A percentile compares a stretch with the other conserved stretches of the same genome.
These are phyloP conservation scores for Bolboschoenus planiculmis DNA, from an alignment of 176 grass and related monocot genomes.

Conservation along the genomic window DNA sequence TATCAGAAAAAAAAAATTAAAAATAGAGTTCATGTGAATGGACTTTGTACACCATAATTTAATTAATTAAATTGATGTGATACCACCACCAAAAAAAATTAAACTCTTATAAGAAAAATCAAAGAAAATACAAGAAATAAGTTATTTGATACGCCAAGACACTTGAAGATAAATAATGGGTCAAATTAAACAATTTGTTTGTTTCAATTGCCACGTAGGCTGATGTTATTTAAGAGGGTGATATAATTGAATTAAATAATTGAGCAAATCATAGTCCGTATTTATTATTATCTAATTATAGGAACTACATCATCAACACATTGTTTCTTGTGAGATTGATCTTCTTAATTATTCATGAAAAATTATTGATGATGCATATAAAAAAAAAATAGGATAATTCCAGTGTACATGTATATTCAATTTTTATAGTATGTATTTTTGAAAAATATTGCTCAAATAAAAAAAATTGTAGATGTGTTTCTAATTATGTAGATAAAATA, in stretches of 20 bases:
- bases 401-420: too few species aligned
- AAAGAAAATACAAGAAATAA: neutral
- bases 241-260: constrained; percentile 8
- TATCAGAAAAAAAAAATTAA: neutral
- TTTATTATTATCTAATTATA: neutral
- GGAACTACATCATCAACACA: neutral
- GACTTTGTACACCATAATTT: neutral
- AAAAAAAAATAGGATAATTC: too few species aligned
- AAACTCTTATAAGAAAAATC: neutral
- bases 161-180: neutral
- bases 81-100: neutral
- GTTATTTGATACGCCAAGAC: neutral
- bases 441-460: too few species aligned
- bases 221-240: neutral
- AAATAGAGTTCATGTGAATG: neutral
- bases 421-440: too few species aligned
- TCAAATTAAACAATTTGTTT: neutral
- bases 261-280: neutral
- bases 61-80: neutral
- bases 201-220: neutral
- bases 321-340: neutral
- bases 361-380: neutral
- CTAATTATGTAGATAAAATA: too few species aligned
- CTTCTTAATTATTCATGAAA: neutral
- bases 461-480: too few species aligned